These are phyloP conservation scores for Lichina pygmaea DNA, from an alignment of 495 filamentous ascomycete species.

Conservation along the genomic window DNA sequence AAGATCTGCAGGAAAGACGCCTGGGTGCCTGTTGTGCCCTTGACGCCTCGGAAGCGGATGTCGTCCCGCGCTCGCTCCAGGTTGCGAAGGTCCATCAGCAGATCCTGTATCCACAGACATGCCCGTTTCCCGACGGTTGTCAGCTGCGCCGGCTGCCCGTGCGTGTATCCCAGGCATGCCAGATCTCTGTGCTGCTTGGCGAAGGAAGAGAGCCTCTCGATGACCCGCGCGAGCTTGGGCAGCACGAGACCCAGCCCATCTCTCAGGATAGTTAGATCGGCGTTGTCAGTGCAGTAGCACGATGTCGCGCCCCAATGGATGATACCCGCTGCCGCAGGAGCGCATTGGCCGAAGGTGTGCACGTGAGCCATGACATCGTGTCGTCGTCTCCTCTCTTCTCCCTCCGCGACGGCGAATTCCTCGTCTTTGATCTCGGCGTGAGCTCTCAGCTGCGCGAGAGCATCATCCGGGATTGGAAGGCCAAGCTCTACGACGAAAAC, in stretches of 20 bases:
- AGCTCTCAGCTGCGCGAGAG: constrained; percentile 44
- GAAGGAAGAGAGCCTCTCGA: constrained; percentile 55
- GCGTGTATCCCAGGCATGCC: constrained; percentile 55
- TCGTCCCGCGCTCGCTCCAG: constrained; percentile 47
- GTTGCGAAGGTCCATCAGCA: constrained; percentile 65
- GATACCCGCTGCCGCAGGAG: constrained; percentile 62
- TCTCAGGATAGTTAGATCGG: constrained; percentile 62
- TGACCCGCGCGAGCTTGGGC: constrained; percentile 63
- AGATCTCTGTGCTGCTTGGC: constrained; percentile 47
- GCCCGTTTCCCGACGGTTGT: constrained; percentile 69
- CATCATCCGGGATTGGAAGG: constrained; percentile 36
- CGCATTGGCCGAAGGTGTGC: constrained; percentile 41
- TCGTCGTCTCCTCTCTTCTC: constrained; percentile 54
- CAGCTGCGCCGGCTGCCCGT: constrained; percentile 41
- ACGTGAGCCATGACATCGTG: constrained; percentile 34
- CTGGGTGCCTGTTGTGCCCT: constrained; percentile 56
- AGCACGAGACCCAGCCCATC: constrained; percentile 51
- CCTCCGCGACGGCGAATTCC: constrained; percentile 48
- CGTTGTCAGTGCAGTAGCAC: constrained; percentile 40
- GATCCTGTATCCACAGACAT: constrained; percentile 65
- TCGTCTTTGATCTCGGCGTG: constrained; percentile 49
- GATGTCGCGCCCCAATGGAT: constrained; percentile 53
- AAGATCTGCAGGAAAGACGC: constrained; percentile 71
- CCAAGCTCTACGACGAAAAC: constrained; percentile 13
- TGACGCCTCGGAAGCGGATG: constrained; percentile 60